A percentile compares a stretch with the other conserved stretches of the same genome.
Evolutionary conservation across 352 stramenopile genomes (phyloP).

Genomic region (Phytophthora podocarpi): DNA sequence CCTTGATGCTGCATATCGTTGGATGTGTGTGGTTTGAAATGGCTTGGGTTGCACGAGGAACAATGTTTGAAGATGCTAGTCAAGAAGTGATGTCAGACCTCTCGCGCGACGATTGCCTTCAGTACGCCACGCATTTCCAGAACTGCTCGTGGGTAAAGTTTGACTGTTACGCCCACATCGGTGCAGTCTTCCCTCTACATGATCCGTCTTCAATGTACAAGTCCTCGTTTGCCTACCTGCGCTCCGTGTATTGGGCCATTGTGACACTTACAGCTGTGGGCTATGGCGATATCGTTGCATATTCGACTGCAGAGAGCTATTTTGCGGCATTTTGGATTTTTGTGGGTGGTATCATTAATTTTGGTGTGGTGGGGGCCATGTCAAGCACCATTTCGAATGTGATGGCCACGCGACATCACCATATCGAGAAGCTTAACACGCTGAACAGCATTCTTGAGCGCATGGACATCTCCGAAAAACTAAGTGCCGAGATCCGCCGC

Average conservation of each 20-base stretch:
- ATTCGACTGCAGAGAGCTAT: conserved; percentile 74
- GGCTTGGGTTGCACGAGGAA: conserved; percentile 29
- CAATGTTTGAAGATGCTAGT: conserved; percentile 4
- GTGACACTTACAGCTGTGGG: conserved; percentile 78
- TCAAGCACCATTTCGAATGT: conserved; percentile 79
- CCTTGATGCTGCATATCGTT: conserved; percentile 60
- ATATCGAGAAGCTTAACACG: conserved; percentile 76
- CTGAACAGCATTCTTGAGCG: conserved; percentile 77
- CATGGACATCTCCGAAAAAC: conserved; percentile 53
- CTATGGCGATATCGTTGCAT: conserved; percentile 78
- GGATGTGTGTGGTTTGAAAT: conserved; percentile 79
- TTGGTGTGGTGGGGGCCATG: conserved; percentile 80
- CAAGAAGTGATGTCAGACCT: neutral
- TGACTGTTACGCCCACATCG: conserved; percentile 73
- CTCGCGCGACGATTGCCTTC: conserved; percentile 43
- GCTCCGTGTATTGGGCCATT: conserved; percentile 79
- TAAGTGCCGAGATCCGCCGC: conserved; percentile 72
- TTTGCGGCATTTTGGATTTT: conserved; percentile 83
- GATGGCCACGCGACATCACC: conserved; percentile 65
- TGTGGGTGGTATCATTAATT: conserved; percentile 78
- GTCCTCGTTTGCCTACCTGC: conserved; percentile 67
- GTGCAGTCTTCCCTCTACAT: conserved; percentile 49
- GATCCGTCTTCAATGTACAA: conserved; percentile 47
- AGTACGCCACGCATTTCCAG: conserved; percentile 56
- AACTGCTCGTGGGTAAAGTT: conserved; percentile 78